phyloP scores from a whole-genome alignment of 768 basidiomycete species.

The Hericium erinaceus region DNA sequence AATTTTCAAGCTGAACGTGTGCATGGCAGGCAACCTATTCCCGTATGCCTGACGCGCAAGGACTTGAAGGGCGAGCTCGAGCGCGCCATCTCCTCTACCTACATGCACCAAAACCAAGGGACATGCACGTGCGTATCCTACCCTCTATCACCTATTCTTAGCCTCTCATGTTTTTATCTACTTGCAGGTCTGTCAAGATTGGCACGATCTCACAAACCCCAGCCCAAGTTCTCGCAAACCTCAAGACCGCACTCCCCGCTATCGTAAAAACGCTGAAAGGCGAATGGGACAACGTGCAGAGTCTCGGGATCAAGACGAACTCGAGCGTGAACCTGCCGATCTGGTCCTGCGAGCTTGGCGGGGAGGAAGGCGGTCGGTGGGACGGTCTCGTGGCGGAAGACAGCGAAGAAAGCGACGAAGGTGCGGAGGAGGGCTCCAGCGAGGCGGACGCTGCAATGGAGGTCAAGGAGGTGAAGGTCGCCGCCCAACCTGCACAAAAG shows the following conservation, averaged over 20 bases:
- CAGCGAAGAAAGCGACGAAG: constrained; percentile 17
- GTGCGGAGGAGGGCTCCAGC: constrained; percentile 11
- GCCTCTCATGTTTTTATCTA: background rate
- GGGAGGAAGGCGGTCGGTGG: constrained; percentile 51
- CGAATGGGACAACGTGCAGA: constrained; percentile 88
- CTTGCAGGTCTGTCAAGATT: constrained; percentile 71
- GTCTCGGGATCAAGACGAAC: constrained; percentile 83
- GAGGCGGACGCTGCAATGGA: constrained; percentile 15
- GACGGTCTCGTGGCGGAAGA: constrained; percentile 31
- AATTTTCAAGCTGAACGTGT: constrained; percentile 6
- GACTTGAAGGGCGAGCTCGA: constrained; percentile 91
- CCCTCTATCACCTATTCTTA: background rate
- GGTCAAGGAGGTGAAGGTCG: constrained; percentile 20
- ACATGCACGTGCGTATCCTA: constrained; percentile 71
- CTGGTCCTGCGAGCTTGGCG: constrained; percentile 75
- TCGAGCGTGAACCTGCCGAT: constrained; percentile 81
- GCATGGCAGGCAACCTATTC: constrained; percentile 75
- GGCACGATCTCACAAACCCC: constrained; percentile 64
- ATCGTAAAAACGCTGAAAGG: constrained; percentile 62
- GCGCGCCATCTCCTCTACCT: constrained; percentile 86
- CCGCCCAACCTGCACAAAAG: constrained; percentile 13
- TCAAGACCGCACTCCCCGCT: constrained; percentile 68
- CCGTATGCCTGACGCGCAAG: constrained; percentile 81
- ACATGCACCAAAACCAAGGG: constrained; percentile 91
- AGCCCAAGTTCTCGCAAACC: constrained; percentile 68